phyloP scores from a whole-genome alignment of 495 filamentous ascomycete species.

The Penicillium roqueforti region DNA sequence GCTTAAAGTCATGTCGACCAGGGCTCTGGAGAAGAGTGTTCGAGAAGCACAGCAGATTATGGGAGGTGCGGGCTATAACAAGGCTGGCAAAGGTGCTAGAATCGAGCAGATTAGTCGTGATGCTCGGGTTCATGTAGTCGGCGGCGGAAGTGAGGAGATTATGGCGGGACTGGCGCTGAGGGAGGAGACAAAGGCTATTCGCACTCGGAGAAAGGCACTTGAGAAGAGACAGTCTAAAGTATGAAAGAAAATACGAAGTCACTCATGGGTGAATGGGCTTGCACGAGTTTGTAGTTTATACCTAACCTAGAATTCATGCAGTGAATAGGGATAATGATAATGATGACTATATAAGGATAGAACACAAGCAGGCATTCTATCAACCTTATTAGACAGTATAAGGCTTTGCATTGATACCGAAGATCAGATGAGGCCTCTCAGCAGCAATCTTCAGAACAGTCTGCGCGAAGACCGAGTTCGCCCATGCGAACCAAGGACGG shows the following conservation, averaged over 20 bases:
- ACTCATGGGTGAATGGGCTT: too few relatives aligned
- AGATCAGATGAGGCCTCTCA: constrained; percentile 83
- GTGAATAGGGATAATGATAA: background rate
- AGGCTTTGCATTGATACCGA: constrained; percentile 53
- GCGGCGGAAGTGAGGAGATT: constrained; percentile 57
- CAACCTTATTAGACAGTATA: constrained; percentile 25
- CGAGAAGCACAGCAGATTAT: constrained; percentile 60
- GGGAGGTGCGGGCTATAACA: constrained; percentile 54
- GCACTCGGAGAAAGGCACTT: constrained; percentile 29
- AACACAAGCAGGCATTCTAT: background rate
- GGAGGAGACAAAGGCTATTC: constrained; percentile 40
- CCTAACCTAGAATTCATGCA: too few relatives aligned
- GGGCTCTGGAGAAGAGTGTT: constrained; percentile 52
- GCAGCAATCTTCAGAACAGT: constrained; percentile 85
- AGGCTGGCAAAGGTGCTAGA: constrained; percentile 45
- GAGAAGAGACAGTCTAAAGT: constrained; percentile 33
- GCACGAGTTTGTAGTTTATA: too few relatives aligned
- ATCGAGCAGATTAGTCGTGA: constrained; percentile 57
- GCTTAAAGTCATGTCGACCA: constrained; percentile 52
- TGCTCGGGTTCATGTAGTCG: constrained; percentile 54
- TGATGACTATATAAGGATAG: background rate
- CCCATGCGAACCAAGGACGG: constrained; percentile 95
- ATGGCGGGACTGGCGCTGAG: constrained; percentile 50
- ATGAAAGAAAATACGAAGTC: too few relatives aligned
- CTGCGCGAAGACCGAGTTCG: constrained; percentile 92